Conservation (phyloP, 805 yeast species). For the Ogataea saltuana region DNA sequence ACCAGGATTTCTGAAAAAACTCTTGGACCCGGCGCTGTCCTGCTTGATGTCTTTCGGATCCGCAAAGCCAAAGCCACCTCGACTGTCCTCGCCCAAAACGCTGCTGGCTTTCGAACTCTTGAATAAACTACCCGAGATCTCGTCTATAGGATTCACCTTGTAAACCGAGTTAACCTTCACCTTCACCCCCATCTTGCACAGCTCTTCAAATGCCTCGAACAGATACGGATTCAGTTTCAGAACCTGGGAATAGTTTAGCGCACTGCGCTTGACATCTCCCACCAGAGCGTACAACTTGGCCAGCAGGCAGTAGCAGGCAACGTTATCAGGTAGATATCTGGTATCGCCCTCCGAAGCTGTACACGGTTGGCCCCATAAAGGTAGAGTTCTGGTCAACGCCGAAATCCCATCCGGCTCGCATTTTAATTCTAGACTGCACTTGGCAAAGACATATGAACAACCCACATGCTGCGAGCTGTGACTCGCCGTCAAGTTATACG, state of each 20-base stretch:
- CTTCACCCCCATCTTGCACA: slow-evolving; percentile 71
- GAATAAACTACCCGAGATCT: slow-evolving; percentile 22
- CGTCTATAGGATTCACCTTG: slow-evolving; percentile 32
- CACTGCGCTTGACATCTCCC: slow-evolving; percentile 65
- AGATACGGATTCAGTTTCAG: slow-evolving; percentile 74
- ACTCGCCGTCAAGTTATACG: slow-evolving; percentile 49
- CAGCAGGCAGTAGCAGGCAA: slow-evolving; percentile 63
- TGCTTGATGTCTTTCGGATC: slow-evolving; percentile 9
- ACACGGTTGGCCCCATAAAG: slow-evolving; percentile 36
- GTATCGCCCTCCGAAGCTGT: slow-evolving; percentile 9
- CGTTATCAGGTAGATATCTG: slow-evolving; percentile 58
- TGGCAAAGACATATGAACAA: slow-evolving; percentile 73
- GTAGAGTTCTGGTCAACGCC: slow-evolving; percentile 43
- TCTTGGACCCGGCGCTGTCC: slow-evolving; percentile 6
- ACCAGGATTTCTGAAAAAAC: slow-evolving; percentile 12
- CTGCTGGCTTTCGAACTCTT: slow-evolving; percentile 11
- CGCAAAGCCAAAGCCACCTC: slow-evolving; percentile 21
- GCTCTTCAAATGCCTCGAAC: slow-evolving; percentile 82
- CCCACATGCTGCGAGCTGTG: slow-evolving; percentile 58
- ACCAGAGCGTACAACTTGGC: slow-evolving; percentile 64
- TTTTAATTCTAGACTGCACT: slow-evolving; percentile 58
- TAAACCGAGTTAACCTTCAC: slow-evolving; percentile 60
- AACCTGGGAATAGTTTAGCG: slow-evolving; percentile 66
- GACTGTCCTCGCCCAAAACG: slow-evolving; percentile 12
- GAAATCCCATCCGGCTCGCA: slow-evolving; percentile 62